A percentile compares a stretch with the other conserved stretches of the same genome.
phyloP scores from a whole-genome alignment of 768 basidiomycete genomes.

The Trametes maxima region DNA sequence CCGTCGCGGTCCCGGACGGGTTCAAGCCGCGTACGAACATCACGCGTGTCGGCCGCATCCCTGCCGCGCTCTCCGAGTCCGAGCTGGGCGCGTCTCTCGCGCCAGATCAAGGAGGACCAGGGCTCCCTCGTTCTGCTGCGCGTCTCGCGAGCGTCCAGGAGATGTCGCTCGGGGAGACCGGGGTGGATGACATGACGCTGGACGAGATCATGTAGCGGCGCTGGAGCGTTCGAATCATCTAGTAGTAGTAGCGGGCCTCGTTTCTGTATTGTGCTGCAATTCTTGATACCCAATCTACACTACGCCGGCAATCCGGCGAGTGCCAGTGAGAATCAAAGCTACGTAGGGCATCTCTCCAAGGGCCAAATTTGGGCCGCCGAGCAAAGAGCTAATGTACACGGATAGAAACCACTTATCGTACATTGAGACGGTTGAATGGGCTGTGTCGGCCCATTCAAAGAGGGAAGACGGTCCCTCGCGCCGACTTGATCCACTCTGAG shows the following conservation, averaged over 20 bases:
- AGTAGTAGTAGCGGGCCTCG: neutral
- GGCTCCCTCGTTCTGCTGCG: neutral
- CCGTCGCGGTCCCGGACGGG: slow-evolving; percentile 34
- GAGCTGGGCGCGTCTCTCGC: slow-evolving; percentile 2
- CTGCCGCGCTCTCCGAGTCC: slow-evolving; percentile 11
- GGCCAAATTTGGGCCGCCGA: too few species aligned
- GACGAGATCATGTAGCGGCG: slow-evolving; percentile 32
- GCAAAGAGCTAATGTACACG: too few species aligned
- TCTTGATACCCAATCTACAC: too few species aligned
- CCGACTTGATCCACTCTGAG: slow-evolving; percentile 7
- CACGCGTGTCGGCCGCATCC: slow-evolving; percentile 36
- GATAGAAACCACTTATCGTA: too few species aligned
- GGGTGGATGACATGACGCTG: slow-evolving; percentile 34
- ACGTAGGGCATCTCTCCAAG: too few species aligned
- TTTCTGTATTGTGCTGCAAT: neutral
- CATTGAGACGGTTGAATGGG: too few species aligned
- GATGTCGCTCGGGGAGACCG: slow-evolving; percentile 18
- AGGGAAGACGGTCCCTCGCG: slow-evolving; percentile 2
- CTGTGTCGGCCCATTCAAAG: neutral
- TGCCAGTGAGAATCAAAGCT: too few species aligned
- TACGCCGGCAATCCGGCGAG: too few species aligned
- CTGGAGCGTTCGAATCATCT: neutral
- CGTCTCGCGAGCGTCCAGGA: slow-evolving; percentile 20
- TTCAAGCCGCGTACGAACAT: slow-evolving; percentile 36
- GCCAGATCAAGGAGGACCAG: neutral